phyloP scores from a whole-genome alignment of 2,329 filamentous ascomycete species.

The Ceratocystiopsis brevicomis region DNA sequence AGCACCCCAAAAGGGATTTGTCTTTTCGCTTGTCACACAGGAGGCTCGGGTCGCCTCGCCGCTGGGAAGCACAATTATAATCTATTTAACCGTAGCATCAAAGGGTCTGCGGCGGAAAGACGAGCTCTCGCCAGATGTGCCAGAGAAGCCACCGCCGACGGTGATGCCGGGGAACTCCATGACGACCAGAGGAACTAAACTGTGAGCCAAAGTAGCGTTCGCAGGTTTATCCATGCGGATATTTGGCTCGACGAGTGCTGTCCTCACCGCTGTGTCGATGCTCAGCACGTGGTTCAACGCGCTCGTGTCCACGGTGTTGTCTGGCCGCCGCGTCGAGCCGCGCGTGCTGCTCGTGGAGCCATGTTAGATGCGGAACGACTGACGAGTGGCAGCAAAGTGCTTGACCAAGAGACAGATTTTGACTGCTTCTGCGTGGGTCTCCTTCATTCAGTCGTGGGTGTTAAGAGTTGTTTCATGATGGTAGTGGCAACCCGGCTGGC shows the following conservation, averaged over 20 bases:
- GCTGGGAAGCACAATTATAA: constrained; percentile 44
- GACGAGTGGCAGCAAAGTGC: constrained; percentile 22
- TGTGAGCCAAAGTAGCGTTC: constrained; percentile 32
- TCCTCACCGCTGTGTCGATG: constrained; percentile 33
- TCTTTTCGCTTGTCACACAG: constrained; percentile 17
- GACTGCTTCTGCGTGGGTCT: constrained; percentile 27
- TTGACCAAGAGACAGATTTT: constrained; percentile 21
- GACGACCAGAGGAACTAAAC: constrained; percentile 43
- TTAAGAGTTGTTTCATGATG: neutral
- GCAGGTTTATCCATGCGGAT: constrained; percentile 49
- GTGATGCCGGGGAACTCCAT: constrained; percentile 59
- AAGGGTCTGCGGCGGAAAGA: constrained; percentile 50
- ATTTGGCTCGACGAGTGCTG: constrained; percentile 47
- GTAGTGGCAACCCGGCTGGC: too few relatives aligned
- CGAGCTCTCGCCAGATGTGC: constrained; percentile 47
- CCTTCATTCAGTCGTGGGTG: constrained; percentile 13
- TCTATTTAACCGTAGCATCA: constrained; percentile 38
- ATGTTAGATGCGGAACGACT: constrained; percentile 57
- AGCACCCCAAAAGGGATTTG: constrained; percentile 39
- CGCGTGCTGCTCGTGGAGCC: constrained; percentile 63
- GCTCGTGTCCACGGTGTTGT: constrained; percentile 49
- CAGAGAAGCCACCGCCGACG: constrained; percentile 45
- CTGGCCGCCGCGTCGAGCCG: constrained; percentile 25
- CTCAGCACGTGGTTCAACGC: constrained; percentile 40
- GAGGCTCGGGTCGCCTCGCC: constrained; percentile 34